Percentiles rank a stretch among this genome's conserved stretches.
These are phyloP conservation scores for Mycena albidolilacea DNA, from an alignment of 768 basidiomycete genomes.

Conservation along the genomic window DNA sequence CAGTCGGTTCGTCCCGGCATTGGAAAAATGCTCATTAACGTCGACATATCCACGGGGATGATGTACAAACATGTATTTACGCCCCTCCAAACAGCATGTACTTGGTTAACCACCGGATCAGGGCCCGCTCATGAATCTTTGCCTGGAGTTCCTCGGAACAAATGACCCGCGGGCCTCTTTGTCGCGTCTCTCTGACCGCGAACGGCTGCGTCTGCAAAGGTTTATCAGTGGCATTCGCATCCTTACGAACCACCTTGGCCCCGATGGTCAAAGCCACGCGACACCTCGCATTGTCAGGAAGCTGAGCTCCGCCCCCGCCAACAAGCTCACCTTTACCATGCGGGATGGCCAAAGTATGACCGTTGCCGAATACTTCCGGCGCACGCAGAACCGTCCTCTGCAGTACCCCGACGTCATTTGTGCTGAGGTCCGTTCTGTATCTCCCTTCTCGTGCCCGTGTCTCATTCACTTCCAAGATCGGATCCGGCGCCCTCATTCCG, in stretches of 20 bases:
- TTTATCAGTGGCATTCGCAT: conserved; percentile 62
- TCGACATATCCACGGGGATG: conserved; percentile 75
- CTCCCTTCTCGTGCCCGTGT: neutral
- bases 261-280: conserved; percentile 37
- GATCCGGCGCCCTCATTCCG: neutral
- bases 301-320: conserved; percentile 59
- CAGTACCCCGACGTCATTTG: conserved; percentile 76
- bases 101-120: neutral
- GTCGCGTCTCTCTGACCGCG: conserved; percentile 61
- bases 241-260: conserved; percentile 40
- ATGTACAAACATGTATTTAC: conserved; percentile 68
- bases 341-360: conserved; percentile 52
- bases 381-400: conserved; percentile 66
- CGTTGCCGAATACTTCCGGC: conserved; percentile 71
- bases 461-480: conserved; percentile 66
- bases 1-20: conserved; percentile 73
- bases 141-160: conserved; percentile 59
- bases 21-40: conserved; percentile 68
- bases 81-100: neutral
- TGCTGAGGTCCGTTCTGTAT: neutral
- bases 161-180: conserved; percentile 56
- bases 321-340: conserved; percentile 59
- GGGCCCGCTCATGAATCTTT: conserved; percentile 59
- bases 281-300: conserved; percentile 65
- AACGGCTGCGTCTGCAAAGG: conserved; percentile 63